Base-by-base conservation (phyloP, 2,329 filamentous ascomycete species). In the Cytospora piceae region DNA sequence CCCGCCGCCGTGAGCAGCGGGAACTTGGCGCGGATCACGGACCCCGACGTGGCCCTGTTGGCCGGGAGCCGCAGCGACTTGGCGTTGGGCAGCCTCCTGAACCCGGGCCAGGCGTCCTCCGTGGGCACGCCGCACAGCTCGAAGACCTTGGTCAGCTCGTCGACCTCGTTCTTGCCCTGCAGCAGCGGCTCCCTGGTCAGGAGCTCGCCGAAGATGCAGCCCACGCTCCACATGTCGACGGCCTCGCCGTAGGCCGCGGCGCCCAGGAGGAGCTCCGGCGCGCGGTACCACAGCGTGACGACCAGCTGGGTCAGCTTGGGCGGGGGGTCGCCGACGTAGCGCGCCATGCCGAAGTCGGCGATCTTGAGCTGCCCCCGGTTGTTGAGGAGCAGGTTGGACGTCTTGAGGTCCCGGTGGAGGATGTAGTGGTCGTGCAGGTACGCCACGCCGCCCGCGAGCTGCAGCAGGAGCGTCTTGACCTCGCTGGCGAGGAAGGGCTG, bases 341-440 rank as follows among this genome's bases (percentile, higher is more conserved):
- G 87, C 4, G 95, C 94, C 93, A 99, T 97, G 76, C 95, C 95
- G 75, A 99, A 99, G 78, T 99, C 95, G 67, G 95, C 95, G 69
- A 99, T 90, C 78, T 97, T 97, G 77, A 99, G 89, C 76, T 91
- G 89, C 55, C 95, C 95, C 55, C 93, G 91, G 81, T 98, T 98
- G 81, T 93, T 96, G 79, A 99, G 90, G 56, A 99, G 88, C 56
- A 99, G 88, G 74, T 97, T 97, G 58, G 91, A 94, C 4, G 93
- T 96, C 78, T 97, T 97, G 73, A 97, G 87, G 78, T 97, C 94
- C 64, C 94, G 92, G 79, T 95, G 93, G 67, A 99, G 85, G 72
- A 99, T 96, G 90, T 90, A 96, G 78, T 93, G 87, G 56, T 86
- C 84, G 80, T 99, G 95, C 17, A 99, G 87, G 78, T 94, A 97